Conservation (phyloP, 2,329 filamentous ascomycete genomes). For the Cladosporium sp. region DNA sequence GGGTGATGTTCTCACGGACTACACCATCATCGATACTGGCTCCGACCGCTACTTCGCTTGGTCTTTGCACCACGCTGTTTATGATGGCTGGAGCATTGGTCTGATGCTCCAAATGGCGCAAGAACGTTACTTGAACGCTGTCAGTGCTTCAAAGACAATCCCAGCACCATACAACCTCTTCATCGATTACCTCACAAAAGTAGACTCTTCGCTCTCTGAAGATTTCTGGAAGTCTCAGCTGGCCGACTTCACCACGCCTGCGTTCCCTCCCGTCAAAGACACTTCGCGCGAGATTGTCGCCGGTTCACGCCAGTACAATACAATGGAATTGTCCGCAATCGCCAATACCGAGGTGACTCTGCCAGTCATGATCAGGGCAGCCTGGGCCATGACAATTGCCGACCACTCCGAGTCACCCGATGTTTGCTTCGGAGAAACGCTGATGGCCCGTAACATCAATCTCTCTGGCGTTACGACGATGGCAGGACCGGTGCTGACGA, state of each 20-base stretch:
- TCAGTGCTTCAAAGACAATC: background rate
- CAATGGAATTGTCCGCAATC: conserved; percentile 1
- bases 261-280: conserved; percentile 6
- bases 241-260: conserved; percentile 7
- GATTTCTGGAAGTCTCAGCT: conserved; percentile 5
- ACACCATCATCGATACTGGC: conserved; percentile 2
- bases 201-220: background rate
- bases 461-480: conserved; percentile 5
- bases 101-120: conserved; percentile 3
- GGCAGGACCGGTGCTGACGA: conserved; percentile 33
- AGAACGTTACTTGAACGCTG: background rate
- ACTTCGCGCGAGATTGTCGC: background rate
- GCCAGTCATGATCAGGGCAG: conserved; percentile 7
- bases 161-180: conserved; percentile 1
- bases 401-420: conserved; percentile 5
- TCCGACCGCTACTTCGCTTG: conserved; percentile 6
- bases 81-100: conserved; percentile 8
- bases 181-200: conserved; percentile 4
- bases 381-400: conserved; percentile 8
- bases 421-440: conserved; percentile 3
- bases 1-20: conserved; percentile 5
- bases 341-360: conserved; percentile 1
- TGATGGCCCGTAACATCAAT: conserved; percentile 10
- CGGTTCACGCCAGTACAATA: conserved; percentile 1
- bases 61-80: conserved; percentile 7